phyloP scores from a whole-genome alignment of 1,284 basidiomycete genomes.

The Ustilago esculenta region DNA sequence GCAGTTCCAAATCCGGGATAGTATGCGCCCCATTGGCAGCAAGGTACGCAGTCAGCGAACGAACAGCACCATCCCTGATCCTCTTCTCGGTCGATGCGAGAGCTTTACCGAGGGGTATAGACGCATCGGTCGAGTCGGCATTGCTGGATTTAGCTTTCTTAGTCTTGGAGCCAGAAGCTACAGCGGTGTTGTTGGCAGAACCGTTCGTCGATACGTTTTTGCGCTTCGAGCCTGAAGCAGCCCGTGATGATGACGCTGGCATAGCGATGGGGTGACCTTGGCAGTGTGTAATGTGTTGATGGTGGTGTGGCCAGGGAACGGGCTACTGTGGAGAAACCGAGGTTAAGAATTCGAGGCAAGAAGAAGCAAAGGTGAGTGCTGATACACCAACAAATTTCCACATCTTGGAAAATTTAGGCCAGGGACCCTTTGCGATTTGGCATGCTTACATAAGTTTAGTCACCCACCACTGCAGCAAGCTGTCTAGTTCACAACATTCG shows the following conservation, averaged over 20 bases:
- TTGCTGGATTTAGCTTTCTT: slow-evolving; percentile 16
- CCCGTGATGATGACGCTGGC: slow-evolving; percentile 1
- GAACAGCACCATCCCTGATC: slow-evolving; percentile 81
- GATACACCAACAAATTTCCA: slow-evolving; percentile 16
- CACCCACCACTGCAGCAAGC: too few relatives aligned
- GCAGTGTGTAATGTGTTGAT: too few relatives aligned
- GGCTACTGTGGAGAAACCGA: not conserved
- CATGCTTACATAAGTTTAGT: slow-evolving; percentile 25
- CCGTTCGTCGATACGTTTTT: not conserved
- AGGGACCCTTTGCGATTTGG: slow-evolving; percentile 21
- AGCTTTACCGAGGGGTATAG: slow-evolving; percentile 56
- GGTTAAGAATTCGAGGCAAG: too few relatives aligned
- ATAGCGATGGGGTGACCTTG: not conserved
- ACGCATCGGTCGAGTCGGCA: slow-evolving; percentile 5
- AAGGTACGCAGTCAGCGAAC: slow-evolving; percentile 76
- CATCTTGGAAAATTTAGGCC: slow-evolving; percentile 7
- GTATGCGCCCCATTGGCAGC: slow-evolving; percentile 49
- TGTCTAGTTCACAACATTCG: too few relatives aligned
- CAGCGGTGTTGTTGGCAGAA: not conserved
- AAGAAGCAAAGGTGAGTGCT: too few relatives aligned
- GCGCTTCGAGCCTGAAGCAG: slow-evolving; percentile 16
- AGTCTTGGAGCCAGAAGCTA: not conserved
- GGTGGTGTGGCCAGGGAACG: too few relatives aligned
- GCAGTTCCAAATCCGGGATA: slow-evolving; percentile 79
- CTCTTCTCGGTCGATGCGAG: slow-evolving; percentile 72